phyloP scores from a whole-genome alignment of 208 protist species.

The Lotmaria passim region DNA sequence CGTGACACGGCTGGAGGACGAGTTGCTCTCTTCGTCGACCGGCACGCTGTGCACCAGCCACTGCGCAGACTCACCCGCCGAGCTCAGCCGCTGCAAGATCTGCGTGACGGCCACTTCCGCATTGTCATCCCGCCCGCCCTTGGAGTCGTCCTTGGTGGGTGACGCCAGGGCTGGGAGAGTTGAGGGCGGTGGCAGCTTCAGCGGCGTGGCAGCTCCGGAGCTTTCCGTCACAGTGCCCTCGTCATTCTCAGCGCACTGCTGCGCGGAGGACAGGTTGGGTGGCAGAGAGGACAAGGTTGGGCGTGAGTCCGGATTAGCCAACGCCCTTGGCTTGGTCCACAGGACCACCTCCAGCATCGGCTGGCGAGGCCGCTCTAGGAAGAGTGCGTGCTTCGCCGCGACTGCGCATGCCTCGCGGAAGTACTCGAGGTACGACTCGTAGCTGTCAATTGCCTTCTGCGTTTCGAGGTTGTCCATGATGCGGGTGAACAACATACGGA shows the following conservation, averaged over 20 bases:
- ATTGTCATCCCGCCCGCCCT: not conserved
- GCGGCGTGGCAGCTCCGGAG: not conserved
- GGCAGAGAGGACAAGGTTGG: not conserved
- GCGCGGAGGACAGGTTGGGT: not conserved
- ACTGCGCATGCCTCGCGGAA: constrained; percentile 54
- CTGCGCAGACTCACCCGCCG: constrained; percentile 6
- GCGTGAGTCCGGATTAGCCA: not conserved
- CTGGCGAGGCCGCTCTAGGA: constrained; percentile 46
- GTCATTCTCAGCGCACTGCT: constrained; percentile 9
- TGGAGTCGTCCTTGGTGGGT: not conserved
- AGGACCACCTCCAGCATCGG: constrained; percentile 43
- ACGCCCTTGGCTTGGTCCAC: constrained; percentile 10
- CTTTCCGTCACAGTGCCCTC: not conserved
- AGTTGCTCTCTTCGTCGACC: constrained; percentile 5
- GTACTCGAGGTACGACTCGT: constrained; percentile 53
- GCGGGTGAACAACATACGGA: constrained; percentile 67
- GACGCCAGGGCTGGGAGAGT: not conserved
- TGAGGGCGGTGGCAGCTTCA: not conserved
- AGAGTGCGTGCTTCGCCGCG: constrained; percentile 39
- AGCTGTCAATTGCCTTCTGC: constrained; percentile 66
- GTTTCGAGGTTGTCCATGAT: constrained; percentile 76
- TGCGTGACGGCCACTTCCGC: not conserved
- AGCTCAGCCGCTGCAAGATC: constrained; percentile 21
- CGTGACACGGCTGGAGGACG: not conserved
- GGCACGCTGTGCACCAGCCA: constrained; percentile 12